Evolutionary conservation across 805 yeast genomes (phyloP).

Genomic region (Lachancea sp.): DNA sequence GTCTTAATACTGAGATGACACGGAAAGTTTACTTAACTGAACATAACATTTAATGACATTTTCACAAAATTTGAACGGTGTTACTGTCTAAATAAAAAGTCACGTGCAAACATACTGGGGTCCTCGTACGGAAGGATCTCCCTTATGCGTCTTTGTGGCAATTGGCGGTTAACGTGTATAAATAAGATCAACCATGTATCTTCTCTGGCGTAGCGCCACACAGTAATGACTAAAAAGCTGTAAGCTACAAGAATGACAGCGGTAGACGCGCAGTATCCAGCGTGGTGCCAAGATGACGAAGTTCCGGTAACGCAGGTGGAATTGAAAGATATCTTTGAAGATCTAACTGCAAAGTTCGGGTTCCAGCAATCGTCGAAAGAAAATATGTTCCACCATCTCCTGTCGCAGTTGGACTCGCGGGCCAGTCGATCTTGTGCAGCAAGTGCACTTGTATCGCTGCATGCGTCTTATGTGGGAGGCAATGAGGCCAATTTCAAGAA

Average conservation of each 20-base stretch:
- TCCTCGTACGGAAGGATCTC: too few species aligned
- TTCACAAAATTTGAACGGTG: too few species aligned
- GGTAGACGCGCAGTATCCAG: slow-evolving; percentile 27
- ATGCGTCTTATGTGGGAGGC: slow-evolving; percentile 91
- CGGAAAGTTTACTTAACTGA: too few species aligned
- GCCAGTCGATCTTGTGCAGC: slow-evolving; percentile 70
- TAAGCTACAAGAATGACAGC: neutral
- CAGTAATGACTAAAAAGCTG: neutral
- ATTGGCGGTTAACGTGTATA: slow-evolving; percentile 4
- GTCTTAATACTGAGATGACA: too few species aligned
- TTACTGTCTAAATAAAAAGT: too few species aligned
- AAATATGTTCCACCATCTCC: slow-evolving; percentile 75
- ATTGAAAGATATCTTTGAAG: slow-evolving; percentile 54
- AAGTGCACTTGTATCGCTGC: slow-evolving; percentile 67
- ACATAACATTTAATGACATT: too few species aligned
- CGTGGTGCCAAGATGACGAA: slow-evolving; percentile 38
- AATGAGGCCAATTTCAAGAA: slow-evolving; percentile 77
- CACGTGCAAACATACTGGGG: too few species aligned
- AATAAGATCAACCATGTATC: neutral
- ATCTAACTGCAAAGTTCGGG: slow-evolving; percentile 62
- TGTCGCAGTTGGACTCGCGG: slow-evolving; percentile 80
- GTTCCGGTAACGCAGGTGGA: slow-evolving; percentile 68
- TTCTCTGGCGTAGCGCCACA: neutral
- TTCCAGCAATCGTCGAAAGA: slow-evolving; percentile 73
- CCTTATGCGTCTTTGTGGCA: slow-evolving; percentile 7